Base-by-base conservation (phyloP, 1,284 basidiomycete species). In the Apiotrichum gracile region DNA sequence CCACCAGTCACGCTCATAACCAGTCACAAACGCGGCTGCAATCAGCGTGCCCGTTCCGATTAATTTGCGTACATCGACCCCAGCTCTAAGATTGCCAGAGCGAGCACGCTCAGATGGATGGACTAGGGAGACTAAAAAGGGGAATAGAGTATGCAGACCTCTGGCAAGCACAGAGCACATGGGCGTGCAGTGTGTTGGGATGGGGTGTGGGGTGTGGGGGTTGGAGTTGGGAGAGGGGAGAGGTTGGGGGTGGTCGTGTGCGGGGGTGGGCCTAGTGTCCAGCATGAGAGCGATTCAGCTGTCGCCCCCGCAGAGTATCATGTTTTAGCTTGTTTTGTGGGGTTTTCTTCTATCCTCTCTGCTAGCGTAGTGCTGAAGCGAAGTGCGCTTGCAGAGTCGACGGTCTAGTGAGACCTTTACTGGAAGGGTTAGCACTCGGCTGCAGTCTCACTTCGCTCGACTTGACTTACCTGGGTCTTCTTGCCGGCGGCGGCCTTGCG, bases 401-500 rank as follows among this genome's bases (percentile, higher is more conserved):
- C n/a, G n/a, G n/a, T n/a, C n/a, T n/a, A n/a, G n/a, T n/a, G n/a
- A n/a, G n/a, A n/a, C n/a, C n/a, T n/a, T n/a, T n/a, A n/a, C n/a
- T n/a, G n/a, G n/a, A n/a, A n/a, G n/a, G n/a, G n/a, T n/a, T n/a
- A n/a, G n/a, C n/a, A n/a, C n/a, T n/a, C n/a, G n/a, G n/a, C n/a
- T n/a, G n/a, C n/a, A n/a, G n/a, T n/a, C n/a, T n/a, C n/a, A n/a
- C n/a, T n/a, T n/a, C n/a, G n/a, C n/a, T n/a, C n/a, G n/a, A n/a
- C n/a, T n/a, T n/a, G n/a, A 21, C 35, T 47, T 37, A 60, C 57
- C 13, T 66, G 59, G 48, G 59, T 45, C 53, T 61, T 54, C 59
- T 62, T 58, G 51, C 51, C 51, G 31, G 60, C 60, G 19, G 43
- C 43, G 24, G 52, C 60, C 39, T 49, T 51, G 38, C 52, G 47